Percentiles rank a stretch among this genome's conserved stretches.
These are phyloP conservation scores for Chalciporus piperatus DNA, from an alignment of 768 basidiomycete genomes.

Conservation along the genomic window DNA sequence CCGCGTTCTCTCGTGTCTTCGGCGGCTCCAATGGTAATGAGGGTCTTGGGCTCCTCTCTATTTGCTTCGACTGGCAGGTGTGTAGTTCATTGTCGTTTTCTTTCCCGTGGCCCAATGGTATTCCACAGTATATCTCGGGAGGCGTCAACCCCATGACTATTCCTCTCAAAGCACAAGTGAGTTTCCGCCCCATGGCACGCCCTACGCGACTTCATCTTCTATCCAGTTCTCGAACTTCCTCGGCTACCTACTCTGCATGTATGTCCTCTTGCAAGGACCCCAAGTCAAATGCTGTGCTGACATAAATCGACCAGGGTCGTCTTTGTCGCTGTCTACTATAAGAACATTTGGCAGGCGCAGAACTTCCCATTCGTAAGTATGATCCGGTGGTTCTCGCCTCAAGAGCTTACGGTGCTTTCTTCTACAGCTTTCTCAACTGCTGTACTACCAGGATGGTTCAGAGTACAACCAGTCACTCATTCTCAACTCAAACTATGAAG, in stretches of 20 bases:
- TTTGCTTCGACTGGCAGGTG: conserved; percentile 58
- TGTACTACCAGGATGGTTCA: conserved; percentile 53
- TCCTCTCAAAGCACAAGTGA: conserved; percentile 50
- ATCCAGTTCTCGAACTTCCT: conserved; percentile 42
- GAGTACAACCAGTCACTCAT: conserved; percentile 52
- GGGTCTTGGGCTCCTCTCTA: conserved; percentile 56
- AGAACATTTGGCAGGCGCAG: conserved; percentile 56
- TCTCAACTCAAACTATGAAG: conserved; percentile 48
- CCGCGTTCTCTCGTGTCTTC: conserved; percentile 44
- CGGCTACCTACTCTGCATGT: conserved; percentile 58
- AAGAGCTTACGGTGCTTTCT: not conserved
- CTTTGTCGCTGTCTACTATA: conserved; percentile 39
- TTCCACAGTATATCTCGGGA: conserved; percentile 22
- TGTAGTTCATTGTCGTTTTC: conserved; percentile 25
- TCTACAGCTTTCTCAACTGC: conserved; percentile 42
- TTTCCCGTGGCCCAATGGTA: not conserved
- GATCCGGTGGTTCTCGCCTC: conserved; percentile 18
- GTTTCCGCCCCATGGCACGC: not conserved
- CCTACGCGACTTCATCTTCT: not conserved
- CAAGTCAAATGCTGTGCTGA: not conserved
- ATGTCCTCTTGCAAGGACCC: conserved; percentile 4
- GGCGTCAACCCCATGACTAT: conserved; percentile 50
- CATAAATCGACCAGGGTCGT: conserved; percentile 28
- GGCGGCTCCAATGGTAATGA: conserved; percentile 68
- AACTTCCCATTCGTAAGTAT: conserved; percentile 55